Base-by-base conservation (phyloP, 768 basidiomycete genomes). In the Pleurotus djamor region DNA sequence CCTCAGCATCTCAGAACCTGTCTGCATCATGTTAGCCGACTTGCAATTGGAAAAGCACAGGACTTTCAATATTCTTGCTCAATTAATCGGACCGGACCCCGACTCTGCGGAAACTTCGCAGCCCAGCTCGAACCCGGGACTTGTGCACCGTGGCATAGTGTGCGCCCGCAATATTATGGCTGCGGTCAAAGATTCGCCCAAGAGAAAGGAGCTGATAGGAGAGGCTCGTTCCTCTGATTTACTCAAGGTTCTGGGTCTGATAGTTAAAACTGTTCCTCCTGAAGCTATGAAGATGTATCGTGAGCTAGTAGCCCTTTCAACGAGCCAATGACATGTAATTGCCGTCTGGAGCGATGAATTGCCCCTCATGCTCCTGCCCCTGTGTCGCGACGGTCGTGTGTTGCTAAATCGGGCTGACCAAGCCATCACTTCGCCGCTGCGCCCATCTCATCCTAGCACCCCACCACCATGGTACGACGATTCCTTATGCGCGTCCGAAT, bases 61-160 rank as follows among this genome's bases (percentile, higher is more conserved):
- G 44, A 81, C 87, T 6, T 72, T 92, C n/a, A 70, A 79, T 2
- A 82, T 92, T 54, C 74, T 96, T 45, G 82, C 83, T 0, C 84
- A 82, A 59, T 79, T 92, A 58, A 80, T 92, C 52, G 86, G 88
- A 64, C 88, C 89, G 34, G 72, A 41, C 9, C 63, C 62, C 17
- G 64, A 68, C 5, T 75, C 75, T 7, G 67, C 74, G 5, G 71
- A 28, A 28, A 28, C 3, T 28, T 69, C 4, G 67, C 55, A 28
- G 57, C 66, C 16, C 67, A 74, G 58, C 65, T 72, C 3, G 10
- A 74, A 89, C 64, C 76, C 83, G 0, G 91, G 89, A 8, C 79
- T 94, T 43, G 78, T 89, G 9, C 88, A 94, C 68, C 85, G 95
- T 32, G 93, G 87, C 0, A 81, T 90, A 0, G 80, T 93, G n/a